phyloP scores from a whole-genome alignment of 1,284 basidiomycete genomes.

The Trichosporon faecale region DNA sequence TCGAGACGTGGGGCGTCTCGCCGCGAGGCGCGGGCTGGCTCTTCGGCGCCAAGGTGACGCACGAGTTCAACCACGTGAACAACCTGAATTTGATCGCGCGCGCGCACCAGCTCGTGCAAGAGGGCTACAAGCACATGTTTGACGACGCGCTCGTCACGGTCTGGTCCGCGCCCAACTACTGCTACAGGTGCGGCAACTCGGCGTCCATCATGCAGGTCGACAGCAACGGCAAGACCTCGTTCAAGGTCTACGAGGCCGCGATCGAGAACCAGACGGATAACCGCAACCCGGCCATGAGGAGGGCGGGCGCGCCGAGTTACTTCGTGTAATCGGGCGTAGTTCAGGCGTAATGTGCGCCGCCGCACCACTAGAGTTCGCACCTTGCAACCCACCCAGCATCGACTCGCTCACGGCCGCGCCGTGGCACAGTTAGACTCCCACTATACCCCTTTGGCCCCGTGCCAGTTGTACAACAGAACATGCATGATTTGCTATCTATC shows the following conservation, averaged over 20 bases:
- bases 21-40: conserved; percentile 94
- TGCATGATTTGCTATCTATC: conserved; percentile 12
- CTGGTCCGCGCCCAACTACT: conserved; percentile 97
- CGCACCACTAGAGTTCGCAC: no score
- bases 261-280: conserved; percentile 76
- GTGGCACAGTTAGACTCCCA: neutral
- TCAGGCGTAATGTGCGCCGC: no score
- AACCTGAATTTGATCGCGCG: conserved; percentile 77
- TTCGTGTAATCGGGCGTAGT: conserved; percentile 25
- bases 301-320: conserved; percentile 31
- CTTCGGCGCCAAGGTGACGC: conserved; percentile 81
- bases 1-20: conserved; percentile 92
- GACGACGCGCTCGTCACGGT: conserved; percentile 91
- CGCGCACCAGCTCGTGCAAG: conserved; percentile 92
- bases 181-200: conserved; percentile 77
- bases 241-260: conserved; percentile 78
- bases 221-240: conserved; percentile 60
- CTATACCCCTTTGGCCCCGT: neutral
- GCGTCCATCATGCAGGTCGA: conserved; percentile 68
- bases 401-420: neutral
- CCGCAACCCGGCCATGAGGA: conserved; percentile 49
- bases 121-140: conserved; percentile 98
- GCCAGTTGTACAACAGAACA: conserved; percentile 25
- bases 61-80: conserved; percentile 88
- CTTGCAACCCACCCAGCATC: neutral